Evolutionary conservation across 768 basidiomycete species (phyloP).

Genomic region (Erythrobasidium yunnanense): DNA sequence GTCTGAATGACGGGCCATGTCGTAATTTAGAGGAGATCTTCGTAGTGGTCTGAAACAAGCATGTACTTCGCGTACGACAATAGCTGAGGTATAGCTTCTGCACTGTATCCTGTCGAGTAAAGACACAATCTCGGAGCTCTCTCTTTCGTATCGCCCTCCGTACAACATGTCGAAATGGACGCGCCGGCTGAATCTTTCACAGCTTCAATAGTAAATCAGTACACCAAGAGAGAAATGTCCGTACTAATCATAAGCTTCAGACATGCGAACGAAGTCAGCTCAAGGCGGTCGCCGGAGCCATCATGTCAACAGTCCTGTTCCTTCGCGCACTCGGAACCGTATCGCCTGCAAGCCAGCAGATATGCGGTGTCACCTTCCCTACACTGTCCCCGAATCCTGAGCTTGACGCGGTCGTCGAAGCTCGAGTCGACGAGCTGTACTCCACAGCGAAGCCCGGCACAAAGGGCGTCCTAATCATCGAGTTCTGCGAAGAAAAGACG

Average conservation of each 20-base stretch:
- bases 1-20: constrained; percentile 15
- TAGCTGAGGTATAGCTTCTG: too few relatives aligned
- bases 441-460: not conserved
- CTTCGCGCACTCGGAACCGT: constrained; percentile 9
- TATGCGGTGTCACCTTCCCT: constrained; percentile 10
- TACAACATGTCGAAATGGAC: too few relatives aligned
- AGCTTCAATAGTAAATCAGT: too few relatives aligned
- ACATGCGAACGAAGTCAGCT: constrained; percentile 10
- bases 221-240: too few relatives aligned
- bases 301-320: constrained; percentile 11
- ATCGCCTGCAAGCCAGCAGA: not conserved
- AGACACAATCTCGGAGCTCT: too few relatives aligned
- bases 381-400: not conserved
- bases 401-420: constrained; percentile 1
- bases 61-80: too few relatives aligned
- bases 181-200: too few relatives aligned
- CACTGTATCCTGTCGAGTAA: too few relatives aligned
- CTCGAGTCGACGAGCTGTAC: constrained; percentile 4
- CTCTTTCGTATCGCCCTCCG: too few relatives aligned
- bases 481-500: constrained; percentile 14
- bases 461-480: not conserved
- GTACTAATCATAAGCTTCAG: too few relatives aligned
- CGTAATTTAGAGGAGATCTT: not conserved
- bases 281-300: constrained; percentile 3
- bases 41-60: too few relatives aligned